Conservation (phyloP, 139 green algal genomes). For the Tetraselmis chui region DNA sequence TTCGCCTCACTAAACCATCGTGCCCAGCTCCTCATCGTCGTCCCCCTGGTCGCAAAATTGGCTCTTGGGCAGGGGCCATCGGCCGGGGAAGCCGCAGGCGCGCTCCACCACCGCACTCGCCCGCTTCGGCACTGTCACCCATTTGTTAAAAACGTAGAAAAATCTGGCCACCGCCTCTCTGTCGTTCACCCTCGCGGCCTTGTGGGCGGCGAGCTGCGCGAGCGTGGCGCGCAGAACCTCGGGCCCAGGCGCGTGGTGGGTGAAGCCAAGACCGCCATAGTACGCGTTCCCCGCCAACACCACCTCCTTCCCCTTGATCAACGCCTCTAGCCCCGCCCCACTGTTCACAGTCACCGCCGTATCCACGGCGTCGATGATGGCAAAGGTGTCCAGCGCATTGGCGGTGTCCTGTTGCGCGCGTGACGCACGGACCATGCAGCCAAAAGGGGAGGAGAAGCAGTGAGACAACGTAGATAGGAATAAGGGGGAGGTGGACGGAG, state of each 20-base stretch:
- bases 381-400: not conserved
- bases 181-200: not conserved
- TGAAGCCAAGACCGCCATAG: not conserved
- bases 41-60: not conserved
- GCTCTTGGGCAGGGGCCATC: not conserved
- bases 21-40: not conserved
- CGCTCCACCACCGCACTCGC: not conserved
- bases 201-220: not conserved
- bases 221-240: not conserved
- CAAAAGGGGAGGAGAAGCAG: too few relatives aligned
- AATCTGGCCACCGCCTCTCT: not conserved
- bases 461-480: too few relatives aligned
- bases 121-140: not conserved
- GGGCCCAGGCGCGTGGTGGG: not conserved
- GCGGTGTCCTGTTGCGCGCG: not conserved
- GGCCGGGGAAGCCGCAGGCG: not conserved
- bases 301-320: not conserved
- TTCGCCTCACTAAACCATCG: not conserved
- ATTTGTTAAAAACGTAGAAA: not conserved
- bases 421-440: too few relatives aligned
- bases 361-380: not conserved
- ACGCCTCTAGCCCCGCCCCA: not conserved
- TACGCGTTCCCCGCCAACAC: not conserved
- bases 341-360: not conserved
- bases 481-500: too few relatives aligned